These are phyloP conservation scores for Endocarpon pusillum DNA, from an alignment of 495 filamentous ascomycete species.

Conservation along the genomic window DNA sequence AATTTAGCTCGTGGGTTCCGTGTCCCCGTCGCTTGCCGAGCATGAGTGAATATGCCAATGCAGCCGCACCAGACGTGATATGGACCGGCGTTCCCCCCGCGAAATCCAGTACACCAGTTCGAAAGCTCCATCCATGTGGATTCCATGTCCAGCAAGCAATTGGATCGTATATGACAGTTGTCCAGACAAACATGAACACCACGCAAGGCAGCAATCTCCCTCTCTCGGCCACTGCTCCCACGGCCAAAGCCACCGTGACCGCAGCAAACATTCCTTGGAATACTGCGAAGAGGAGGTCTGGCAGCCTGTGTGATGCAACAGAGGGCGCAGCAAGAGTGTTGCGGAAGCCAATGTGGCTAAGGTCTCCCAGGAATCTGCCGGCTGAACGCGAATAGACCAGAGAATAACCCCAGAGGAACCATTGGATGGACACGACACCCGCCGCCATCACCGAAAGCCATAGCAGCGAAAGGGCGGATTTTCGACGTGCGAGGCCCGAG, in stretches of 20 bases:
- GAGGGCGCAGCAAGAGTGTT: slow-evolving; percentile 68
- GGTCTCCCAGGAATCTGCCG: slow-evolving; percentile 66
- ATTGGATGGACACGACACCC: slow-evolving; percentile 82
- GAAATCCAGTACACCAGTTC: slow-evolving; percentile 82
- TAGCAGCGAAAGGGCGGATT: slow-evolving; percentile 85
- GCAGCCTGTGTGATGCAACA: slow-evolving; percentile 62
- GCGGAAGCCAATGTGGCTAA: slow-evolving; percentile 73
- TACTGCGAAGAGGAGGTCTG: slow-evolving; percentile 80
- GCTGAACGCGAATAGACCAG: slow-evolving; percentile 79
- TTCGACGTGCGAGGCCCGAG: slow-evolving; percentile 89
- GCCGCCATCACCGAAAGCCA: slow-evolving; percentile 96
- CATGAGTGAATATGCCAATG: slow-evolving; percentile 74
- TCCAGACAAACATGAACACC: slow-evolving; percentile 95
- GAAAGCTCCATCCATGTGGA: slow-evolving; percentile 61
- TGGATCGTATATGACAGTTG: slow-evolving; percentile 84
- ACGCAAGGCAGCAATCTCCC: slow-evolving; percentile 88
- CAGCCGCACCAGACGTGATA: slow-evolving; percentile 78
- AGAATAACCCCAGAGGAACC: slow-evolving; percentile 99
- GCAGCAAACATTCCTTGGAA: slow-evolving; percentile 98
- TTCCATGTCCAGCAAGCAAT: slow-evolving; percentile 99
- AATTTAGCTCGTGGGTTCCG: slow-evolving; percentile 78
- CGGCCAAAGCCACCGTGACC: slow-evolving; percentile 87
- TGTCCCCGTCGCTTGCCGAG: slow-evolving; percentile 72
- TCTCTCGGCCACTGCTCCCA: slow-evolving; percentile 83
- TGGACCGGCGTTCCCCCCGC: slow-evolving; percentile 94